Evolutionary conservation across 2,329 filamentous ascomycete species (phyloP), one percentile per base, ranked within the genome.

Genomic region (Sporothrix phasma): DNA sequence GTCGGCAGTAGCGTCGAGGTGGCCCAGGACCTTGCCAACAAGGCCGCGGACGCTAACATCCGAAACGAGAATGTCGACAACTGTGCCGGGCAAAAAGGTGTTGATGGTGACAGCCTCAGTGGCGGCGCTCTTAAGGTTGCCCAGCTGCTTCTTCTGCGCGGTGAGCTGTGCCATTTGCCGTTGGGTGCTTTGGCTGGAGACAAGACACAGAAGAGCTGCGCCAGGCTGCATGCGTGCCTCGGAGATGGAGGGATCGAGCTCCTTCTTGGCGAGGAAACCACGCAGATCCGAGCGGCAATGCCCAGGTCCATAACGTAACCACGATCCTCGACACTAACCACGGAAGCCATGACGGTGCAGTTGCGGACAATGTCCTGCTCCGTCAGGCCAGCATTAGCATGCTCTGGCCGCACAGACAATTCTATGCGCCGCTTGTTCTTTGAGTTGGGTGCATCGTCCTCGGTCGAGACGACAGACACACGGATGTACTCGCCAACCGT

Each of bases 251-350:
- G 83, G 73, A 59, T 90, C 89, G 19, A 97, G 78, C 72, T 97
- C 92, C 72, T 88, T 91, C 66, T 88, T 89, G 5, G 91, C 84
- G 72, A 99, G 81, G 76, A 99, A 99, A 2, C 90, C 94, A 67
- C 86, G 87, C 61, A 92, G 74, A 43, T 84, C 81, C 37, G 81
- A 77, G 62, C 86, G 84, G 86, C 80, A 6, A 97, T 79, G 19
- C 91, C 91, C 43, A 97, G 77, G 69, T 97, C 91, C 91, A 99
- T 96, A 64, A 97, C 84, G 65, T 94, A 83, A 67, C 94, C 94
- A 72, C 96, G 92, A 70, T 99, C 95, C 75, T 99, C 93, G n/a
- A 95, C 88, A 74, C 93, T 99, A 60, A 83, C 77, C 29, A 99
- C 87, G 0, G 92, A 88, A 1, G 92, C 93, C 81, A 97, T 95